Conservation (phyloP, 176 grass and related monocot species). For the Lolium multiflorum region DNA sequence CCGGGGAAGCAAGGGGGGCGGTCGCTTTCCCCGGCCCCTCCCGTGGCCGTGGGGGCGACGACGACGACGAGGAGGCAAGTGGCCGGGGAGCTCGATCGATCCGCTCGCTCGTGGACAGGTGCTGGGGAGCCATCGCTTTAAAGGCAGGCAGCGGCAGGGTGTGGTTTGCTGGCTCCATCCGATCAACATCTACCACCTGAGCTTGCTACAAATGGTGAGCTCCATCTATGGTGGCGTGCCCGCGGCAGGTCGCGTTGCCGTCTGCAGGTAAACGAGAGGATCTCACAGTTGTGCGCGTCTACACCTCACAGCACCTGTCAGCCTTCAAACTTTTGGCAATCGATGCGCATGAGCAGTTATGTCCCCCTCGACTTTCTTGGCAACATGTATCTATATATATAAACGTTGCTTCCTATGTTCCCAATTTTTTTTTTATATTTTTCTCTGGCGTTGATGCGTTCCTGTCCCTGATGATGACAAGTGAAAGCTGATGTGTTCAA, state of each 20-base stretch:
- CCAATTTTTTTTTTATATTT: background rate
- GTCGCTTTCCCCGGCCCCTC: conserved; percentile 10
- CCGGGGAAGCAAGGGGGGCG: background rate
- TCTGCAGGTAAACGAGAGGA: conserved; percentile 40
- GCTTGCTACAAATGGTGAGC: conserved; percentile 32
- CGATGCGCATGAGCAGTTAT: background rate
- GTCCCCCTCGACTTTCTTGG: conserved; percentile 1
- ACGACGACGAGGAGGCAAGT: background rate
- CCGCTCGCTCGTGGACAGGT: conserved; percentile 33
- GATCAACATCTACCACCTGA: background rate
- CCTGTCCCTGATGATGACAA: background rate
- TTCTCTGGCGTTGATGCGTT: background rate
- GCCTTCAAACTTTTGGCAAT: background rate
- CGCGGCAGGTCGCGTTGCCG: conserved; percentile 3
- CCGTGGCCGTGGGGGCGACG: conserved; percentile 3
- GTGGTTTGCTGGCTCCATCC: conserved; percentile 7
- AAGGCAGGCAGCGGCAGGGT: background rate
- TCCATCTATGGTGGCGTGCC: background rate
- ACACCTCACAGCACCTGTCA: background rate
- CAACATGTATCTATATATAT: background rate
- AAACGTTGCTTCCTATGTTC: background rate
- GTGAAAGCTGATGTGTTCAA: no score
- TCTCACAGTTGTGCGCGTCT: conserved; percentile 42
- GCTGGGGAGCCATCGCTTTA: conserved; percentile 49
- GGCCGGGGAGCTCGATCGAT: background rate